phyloP scores from a whole-genome alignment of 2,329 filamentous ascomycete genomes.

The Penicillium paneum region DNA sequence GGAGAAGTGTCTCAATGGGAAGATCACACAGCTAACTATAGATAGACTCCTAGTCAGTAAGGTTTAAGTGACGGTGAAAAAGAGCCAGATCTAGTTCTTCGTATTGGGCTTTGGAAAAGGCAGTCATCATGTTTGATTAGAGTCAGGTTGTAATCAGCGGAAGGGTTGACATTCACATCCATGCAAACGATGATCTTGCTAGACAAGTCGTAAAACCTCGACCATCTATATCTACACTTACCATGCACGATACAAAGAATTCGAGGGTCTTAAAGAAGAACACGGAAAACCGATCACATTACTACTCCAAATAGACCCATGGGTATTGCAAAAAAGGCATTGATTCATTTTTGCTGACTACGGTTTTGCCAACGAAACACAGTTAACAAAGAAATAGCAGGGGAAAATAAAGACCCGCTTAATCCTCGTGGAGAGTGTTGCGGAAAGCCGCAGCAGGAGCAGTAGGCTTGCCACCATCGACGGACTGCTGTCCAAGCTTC shows the following conservation, averaged over 20 bases:
- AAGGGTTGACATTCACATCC: background rate
- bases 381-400: conserved; percentile 23
- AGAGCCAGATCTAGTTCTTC: background rate
- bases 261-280: conserved; percentile 14
- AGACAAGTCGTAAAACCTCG: background rate
- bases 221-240: conserved; percentile 10
- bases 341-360: conserved; percentile 32
- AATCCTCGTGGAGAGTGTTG: conserved; percentile 52
- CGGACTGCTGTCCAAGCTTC: conserved; percentile 70
- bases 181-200: no score
- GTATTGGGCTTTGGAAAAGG: background rate
- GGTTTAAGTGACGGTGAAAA: background rate
- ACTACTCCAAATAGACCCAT: conserved; percentile 25
- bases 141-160: no score
- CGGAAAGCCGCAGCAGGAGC: conserved; percentile 53
- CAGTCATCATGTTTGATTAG: background rate
- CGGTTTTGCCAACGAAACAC: conserved; percentile 19
- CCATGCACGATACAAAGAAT: conserved; percentile 5
- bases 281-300: conserved; percentile 28
- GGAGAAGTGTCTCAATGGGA: background rate
- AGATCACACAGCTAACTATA: background rate
- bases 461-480: conserved; percentile 61
- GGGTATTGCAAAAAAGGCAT: conserved; percentile 31
- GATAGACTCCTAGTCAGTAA: no score
- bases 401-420: conserved; percentile 29